Conservation (phyloP, 345 rosid genomes). For the Salix koriyanagi region DNA sequence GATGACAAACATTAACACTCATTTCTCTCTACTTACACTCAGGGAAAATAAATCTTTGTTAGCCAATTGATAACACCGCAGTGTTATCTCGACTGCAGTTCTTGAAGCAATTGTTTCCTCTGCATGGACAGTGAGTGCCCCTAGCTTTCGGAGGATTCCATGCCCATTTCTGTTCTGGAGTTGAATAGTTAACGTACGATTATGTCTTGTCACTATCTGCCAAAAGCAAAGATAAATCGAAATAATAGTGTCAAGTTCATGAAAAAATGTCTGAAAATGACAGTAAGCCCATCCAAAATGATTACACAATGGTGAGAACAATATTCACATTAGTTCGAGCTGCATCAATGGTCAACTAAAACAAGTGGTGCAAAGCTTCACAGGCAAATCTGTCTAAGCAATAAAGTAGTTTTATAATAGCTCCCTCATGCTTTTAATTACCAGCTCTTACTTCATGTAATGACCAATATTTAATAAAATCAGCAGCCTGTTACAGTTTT, state of each 20-base stretch:
- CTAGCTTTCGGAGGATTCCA: constrained; percentile 39
- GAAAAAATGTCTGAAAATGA: neutral
- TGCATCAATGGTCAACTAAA: neutral
- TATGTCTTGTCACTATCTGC: constrained; percentile 64
- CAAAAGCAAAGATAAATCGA: neutral
- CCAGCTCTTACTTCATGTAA: too few species aligned
- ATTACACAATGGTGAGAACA: neutral
- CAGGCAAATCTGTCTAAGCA: neutral
- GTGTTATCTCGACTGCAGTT: constrained; percentile 47
- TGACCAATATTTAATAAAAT: too few species aligned
- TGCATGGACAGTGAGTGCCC: constrained; percentile 60
- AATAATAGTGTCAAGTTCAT: neutral
- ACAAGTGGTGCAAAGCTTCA: neutral
- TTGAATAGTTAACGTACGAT: constrained; percentile 45
- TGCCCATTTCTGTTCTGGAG: constrained; percentile 38
- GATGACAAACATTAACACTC: neutral
- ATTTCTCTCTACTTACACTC: constrained; percentile 47
- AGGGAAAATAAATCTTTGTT: constrained; percentile 74
- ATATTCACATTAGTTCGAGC: neutral
- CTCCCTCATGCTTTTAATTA: too few species aligned
- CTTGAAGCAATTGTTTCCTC: constrained; percentile 68
- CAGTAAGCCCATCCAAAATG: neutral
- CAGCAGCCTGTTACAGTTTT: too few species aligned
- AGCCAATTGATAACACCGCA: constrained; percentile 53
- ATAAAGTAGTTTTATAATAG: neutral